Conservation (phyloP, 305 asterid species). For the Stenogyne calaminthoides region DNA sequence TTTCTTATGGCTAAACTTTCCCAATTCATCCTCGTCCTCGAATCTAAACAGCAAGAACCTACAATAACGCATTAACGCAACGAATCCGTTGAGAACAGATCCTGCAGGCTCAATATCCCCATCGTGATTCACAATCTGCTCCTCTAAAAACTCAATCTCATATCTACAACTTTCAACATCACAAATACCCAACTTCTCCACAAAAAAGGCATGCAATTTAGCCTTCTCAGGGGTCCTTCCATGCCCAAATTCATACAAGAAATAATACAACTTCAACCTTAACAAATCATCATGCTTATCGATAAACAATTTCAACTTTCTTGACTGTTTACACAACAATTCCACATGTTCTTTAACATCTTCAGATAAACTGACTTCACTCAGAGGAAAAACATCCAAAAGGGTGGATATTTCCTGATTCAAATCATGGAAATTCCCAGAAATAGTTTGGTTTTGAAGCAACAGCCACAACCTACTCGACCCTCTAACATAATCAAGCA, state of each 20-base stretch:
- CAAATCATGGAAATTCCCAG: slow-evolving; percentile 76
- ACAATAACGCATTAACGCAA: slow-evolving; percentile 64
- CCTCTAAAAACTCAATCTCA: slow-evolving; percentile 84
- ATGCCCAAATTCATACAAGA: slow-evolving; percentile 60
- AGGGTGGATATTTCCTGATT: slow-evolving; percentile 75
- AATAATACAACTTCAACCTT: slow-evolving; percentile 53
- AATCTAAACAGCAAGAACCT: slow-evolving; percentile 75
- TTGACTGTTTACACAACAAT: slow-evolving; percentile 58
- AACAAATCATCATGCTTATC: slow-evolving; percentile 57
- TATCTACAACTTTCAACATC: slow-evolving; percentile 57
- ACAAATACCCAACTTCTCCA: slow-evolving; percentile 52
- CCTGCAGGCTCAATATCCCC: slow-evolving; percentile 74
- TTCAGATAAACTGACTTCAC: slow-evolving; percentile 43
- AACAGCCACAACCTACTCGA: slow-evolving; percentile 77
- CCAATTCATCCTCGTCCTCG: slow-evolving; percentile 58
- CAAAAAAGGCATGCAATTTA: slow-evolving; percentile 47
- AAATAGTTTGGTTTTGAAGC: slow-evolving; percentile 64
- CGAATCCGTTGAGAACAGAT: slow-evolving; percentile 62
- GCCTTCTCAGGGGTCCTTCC: slow-evolving; percentile 51
- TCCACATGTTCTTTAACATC: slow-evolving; percentile 69
- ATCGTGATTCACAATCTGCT: slow-evolving; percentile 69
- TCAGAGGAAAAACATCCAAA: slow-evolving; percentile 72
- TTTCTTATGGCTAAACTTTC: slow-evolving; percentile 44
- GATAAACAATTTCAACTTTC: slow-evolving; percentile 48
- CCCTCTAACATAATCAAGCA: slow-evolving; percentile 64